Percentiles rank a stretch among this genome's conserved stretches.
These are phyloP conservation scores for Clonostachys rosea DNA, from an alignment of 2,329 filamentous ascomycete genomes.

Conservation along the genomic window DNA sequence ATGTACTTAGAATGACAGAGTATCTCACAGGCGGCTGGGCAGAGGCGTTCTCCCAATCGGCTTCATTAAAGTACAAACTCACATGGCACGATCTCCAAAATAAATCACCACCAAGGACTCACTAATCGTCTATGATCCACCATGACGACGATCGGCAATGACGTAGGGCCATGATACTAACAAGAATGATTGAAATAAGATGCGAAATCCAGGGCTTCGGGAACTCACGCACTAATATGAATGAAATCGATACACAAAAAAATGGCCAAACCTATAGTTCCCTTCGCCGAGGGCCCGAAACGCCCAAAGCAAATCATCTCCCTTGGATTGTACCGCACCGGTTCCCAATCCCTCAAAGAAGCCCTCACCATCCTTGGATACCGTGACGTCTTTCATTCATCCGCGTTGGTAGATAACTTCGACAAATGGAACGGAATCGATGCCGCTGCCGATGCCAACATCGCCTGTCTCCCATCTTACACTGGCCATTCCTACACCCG, in stretches of 20 bases:
- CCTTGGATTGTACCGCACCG: constrained; percentile 9
- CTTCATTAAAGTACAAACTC: too few species aligned
- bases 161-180: too few species aligned
- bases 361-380: constrained; percentile 10
- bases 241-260: not conserved
- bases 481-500: constrained; percentile 1
- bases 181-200: too few species aligned
- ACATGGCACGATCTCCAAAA: too few species aligned
- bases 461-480: constrained; percentile 4
- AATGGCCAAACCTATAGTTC: not conserved
- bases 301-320: constrained; percentile 6
- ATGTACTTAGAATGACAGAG: too few species aligned
- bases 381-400: constrained; percentile 9
- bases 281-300: not conserved
- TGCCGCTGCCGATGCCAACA: constrained; percentile 6
- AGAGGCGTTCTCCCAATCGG: too few species aligned
- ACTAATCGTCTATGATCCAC: too few species aligned
- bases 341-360: constrained; percentile 9
- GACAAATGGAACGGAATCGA: constrained; percentile 4
- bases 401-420: constrained; percentile 2
- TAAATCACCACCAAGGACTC: too few species aligned
- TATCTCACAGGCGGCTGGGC: too few species aligned
- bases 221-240: too few species aligned
- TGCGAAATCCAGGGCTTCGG: too few species aligned
- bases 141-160: too few species aligned